A percentile compares a stretch with the other conserved stretches of the same genome.
These are phyloP conservation scores for Metschnikowia drakensbergensis DNA, from an alignment of 805 yeast genomes.

Conservation along the genomic window DNA sequence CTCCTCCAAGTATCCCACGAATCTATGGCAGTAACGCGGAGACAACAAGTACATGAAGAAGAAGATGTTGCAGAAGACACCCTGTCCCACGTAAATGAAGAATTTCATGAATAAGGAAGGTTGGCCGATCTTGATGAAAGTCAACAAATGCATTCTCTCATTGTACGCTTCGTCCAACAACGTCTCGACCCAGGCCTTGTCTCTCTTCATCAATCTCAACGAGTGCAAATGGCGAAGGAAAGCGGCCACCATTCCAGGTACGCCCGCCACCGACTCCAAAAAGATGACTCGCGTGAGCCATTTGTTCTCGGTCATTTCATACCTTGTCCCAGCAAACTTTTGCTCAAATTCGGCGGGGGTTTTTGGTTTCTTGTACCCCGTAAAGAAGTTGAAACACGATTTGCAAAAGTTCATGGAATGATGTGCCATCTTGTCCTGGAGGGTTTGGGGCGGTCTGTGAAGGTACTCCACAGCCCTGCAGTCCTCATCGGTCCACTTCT, in stretches of 20 bases:
- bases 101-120: constrained; percentile 56
- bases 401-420: constrained; percentile 44
- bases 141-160: constrained; percentile 71
- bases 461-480: constrained; percentile 40
- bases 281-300: constrained; percentile 64
- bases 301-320: constrained; percentile 55
- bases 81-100: constrained; percentile 61
- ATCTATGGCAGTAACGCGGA: constrained; percentile 67
- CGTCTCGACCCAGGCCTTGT: constrained; percentile 73
- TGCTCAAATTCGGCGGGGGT: constrained; percentile 24
- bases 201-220: constrained; percentile 56
- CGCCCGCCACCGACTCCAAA: constrained; percentile 71
- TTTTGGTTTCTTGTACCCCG: constrained; percentile 61
- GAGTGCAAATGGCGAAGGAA: constrained; percentile 67
- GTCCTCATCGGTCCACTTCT: constrained; percentile 27
- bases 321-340: constrained; percentile 37
- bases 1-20: constrained; percentile 75
- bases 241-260: constrained; percentile 77
- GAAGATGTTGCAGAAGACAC: constrained; percentile 64
- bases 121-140: constrained; percentile 60
- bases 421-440: constrained; percentile 52
- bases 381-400: constrained; percentile 52
- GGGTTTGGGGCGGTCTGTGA: constrained; percentile 48
- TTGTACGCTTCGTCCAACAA: constrained; percentile 72
- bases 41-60: constrained; percentile 54